Evolutionary conservation across 768 basidiomycete genomes (phyloP).

Genomic region (Sistotremastrum suecicum): DNA sequence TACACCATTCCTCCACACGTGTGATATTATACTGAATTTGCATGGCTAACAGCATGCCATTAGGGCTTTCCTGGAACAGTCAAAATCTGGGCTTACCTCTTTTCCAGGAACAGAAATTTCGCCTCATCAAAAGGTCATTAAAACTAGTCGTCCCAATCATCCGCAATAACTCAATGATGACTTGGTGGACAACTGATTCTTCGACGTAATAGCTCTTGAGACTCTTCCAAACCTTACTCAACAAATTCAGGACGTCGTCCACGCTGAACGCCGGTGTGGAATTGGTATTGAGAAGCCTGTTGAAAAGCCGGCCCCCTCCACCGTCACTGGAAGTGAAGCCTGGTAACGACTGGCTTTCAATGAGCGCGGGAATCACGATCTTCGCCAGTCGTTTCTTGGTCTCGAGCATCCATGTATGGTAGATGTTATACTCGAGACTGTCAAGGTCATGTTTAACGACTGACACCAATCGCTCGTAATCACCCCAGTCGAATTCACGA

Average conservation of each 20-base stretch:
- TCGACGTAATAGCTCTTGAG: conserved; percentile 98
- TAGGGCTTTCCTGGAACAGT: neutral
- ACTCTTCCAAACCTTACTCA: conserved; percentile 98
- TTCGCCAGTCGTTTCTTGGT: conserved; percentile 91
- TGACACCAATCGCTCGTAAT: conserved; percentile 92
- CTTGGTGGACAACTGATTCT: conserved; percentile 91
- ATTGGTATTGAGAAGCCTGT: conserved; percentile 78
- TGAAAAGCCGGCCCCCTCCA: conserved; percentile 74
- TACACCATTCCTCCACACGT: conserved; percentile 97
- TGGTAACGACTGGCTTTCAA: conserved; percentile 94
- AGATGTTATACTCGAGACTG: conserved; percentile 98
- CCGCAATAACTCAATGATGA: conserved; percentile 87
- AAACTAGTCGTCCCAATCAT: conserved; percentile 94
- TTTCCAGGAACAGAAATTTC: conserved; percentile 99
- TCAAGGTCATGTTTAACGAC: conserved; percentile 98
- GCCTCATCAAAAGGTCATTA: conserved; percentile 95
- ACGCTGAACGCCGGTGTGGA: conserved; percentile 86
- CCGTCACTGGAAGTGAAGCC: conserved; percentile 96
- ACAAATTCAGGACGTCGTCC: conserved; percentile 93
- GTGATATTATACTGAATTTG: conserved; percentile 99
- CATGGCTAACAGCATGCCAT: conserved; percentile 53
- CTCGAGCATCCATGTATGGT: conserved; percentile 98
- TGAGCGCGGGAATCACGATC: conserved; percentile 98
- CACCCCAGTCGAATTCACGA: conserved; percentile 90
- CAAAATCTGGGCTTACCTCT: conserved; percentile 46